Evolutionary conservation across 2,329 filamentous ascomycete genomes (phyloP), one percentile per base, ranked within the genome.

Genomic region (Xylariaceae sp.): DNA sequence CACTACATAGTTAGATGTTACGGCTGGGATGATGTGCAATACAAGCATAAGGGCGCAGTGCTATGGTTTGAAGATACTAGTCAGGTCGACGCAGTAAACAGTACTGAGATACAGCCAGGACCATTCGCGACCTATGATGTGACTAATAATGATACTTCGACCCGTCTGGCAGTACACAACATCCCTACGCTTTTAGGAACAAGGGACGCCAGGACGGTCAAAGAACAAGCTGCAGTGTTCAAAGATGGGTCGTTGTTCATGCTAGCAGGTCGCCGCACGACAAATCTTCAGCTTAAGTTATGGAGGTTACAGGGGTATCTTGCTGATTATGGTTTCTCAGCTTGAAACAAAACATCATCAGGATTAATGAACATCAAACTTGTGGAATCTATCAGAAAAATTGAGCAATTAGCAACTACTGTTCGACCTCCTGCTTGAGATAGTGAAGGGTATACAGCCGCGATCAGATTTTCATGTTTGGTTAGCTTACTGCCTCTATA

Each of bases 231-330:
- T 1, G 30, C 51, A 1, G 52, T 72, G 18, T 73, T 79, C 18
- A 63, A 59, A 2, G 66, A 75, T 0, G 72, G 72, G 2, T 72
- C 67, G 7, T 67, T 79, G 16, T 72, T 77, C 46, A 69, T 83
- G 54, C 61, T 83, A 48, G 72, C 69, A 55, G 72, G 70, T 60
- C 70, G 62, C 56, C 69, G 72, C 30, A 79, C 77, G 6, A 64
- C 74, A 18, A 66, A 73, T 11, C 42, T 83, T 39, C 80, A 83
- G 66, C 51, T 77, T 49, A 72, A 76, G 47, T 71, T 86, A 6
- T 86, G 83, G 83, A 80, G 77, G 56, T 65, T 87, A 7, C 80
- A 86, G 55, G 82, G 81, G 1, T 86, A 82, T 60, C 40, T 83
- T 27, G 56, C 59, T 10, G 60, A 67, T 39, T 63, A 62, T 58